These are phyloP conservation scores for Dactylellina drechsleri DNA, from an alignment of 2,329 filamentous ascomycete species.

Conservation along the genomic window DNA sequence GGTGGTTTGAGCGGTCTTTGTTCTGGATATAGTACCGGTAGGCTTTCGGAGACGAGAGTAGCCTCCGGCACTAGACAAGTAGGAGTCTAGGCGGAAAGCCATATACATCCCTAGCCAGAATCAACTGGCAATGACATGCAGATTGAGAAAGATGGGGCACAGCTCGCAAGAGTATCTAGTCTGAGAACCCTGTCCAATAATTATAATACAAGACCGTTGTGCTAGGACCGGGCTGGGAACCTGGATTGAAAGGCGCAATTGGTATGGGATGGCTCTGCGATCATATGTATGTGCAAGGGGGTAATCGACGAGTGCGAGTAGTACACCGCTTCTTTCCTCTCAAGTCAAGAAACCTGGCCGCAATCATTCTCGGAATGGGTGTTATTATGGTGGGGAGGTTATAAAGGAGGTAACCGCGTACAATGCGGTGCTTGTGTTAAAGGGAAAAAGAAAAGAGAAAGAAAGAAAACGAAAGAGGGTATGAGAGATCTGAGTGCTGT, in stretches of 20 bases:
- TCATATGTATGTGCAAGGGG: constrained; percentile 22
- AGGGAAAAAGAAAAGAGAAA: constrained; percentile 16
- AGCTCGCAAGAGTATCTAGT: constrained; percentile 30
- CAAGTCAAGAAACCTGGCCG: constrained; percentile 46
- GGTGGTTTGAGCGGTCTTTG: constrained; percentile 3
- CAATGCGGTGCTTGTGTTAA: constrained; percentile 54
- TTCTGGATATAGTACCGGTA: constrained; percentile 27
- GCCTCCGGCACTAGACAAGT: constrained; percentile 11
- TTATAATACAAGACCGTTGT: constrained; percentile 30
- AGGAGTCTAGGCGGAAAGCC: constrained; percentile 22
- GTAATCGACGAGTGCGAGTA: constrained; percentile 36
- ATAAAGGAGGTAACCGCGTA: constrained; percentile 52
- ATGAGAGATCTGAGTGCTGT: neutral
- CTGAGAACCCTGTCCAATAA: constrained; percentile 24
- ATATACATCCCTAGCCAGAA: constrained; percentile 10
- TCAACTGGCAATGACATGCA: constrained; percentile 14
- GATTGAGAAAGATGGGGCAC: constrained; percentile 34
- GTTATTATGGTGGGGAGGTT: constrained; percentile 30
- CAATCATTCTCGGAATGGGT: constrained; percentile 33
- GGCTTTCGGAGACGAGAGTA: constrained; percentile 27
- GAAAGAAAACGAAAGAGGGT: no score
- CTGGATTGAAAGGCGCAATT: constrained; percentile 17
- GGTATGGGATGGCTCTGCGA: constrained; percentile 36
- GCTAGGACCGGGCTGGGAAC: constrained; percentile 20
- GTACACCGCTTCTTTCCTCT: constrained; percentile 27